Conservation (phyloP, 805 yeast species). For the Jamesozyma spencerorum region DNA sequence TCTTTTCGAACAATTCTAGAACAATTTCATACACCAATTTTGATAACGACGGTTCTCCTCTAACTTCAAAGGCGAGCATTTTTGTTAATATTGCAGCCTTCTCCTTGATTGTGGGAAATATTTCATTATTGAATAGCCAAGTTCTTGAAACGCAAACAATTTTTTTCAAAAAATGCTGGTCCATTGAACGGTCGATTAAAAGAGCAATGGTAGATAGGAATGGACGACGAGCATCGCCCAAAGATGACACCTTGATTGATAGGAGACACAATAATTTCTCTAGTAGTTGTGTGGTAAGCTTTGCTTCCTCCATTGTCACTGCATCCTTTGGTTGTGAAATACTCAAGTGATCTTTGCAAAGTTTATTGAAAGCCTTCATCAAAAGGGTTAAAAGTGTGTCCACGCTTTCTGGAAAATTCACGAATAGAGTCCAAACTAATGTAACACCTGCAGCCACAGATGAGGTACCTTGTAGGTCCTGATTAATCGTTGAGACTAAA, state of each 20-base stretch:
- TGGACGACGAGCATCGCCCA: constrained; percentile 89
- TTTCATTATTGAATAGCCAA: constrained; percentile 85
- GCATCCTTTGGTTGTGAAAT: constrained; percentile 37
- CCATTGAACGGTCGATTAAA: constrained; percentile 78
- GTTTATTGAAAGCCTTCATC: constrained; percentile 80
- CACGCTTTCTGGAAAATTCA: constrained; percentile 60
- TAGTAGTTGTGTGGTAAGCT: constrained; percentile 65
- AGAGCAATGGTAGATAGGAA: constrained; percentile 82
- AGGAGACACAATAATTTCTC: constrained; percentile 71
- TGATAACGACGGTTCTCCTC: constrained; percentile 74
- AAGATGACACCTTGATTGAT: constrained; percentile 68
- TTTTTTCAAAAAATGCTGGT: constrained; percentile 60
- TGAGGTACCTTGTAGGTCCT: constrained; percentile 63
- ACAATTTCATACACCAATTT: constrained; percentile 78
- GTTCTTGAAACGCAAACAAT: constrained; percentile 69
- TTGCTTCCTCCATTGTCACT: constrained; percentile 55
- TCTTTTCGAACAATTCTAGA: constrained; percentile 77
- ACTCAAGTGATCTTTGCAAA: constrained; percentile 79
- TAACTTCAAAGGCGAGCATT: constrained; percentile 84
- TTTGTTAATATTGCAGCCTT: constrained; percentile 89
- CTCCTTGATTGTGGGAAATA: constrained; percentile 91
- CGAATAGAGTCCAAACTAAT: constrained; percentile 70
- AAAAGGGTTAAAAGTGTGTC: constrained; percentile 68
- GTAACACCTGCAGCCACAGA: constrained; percentile 85
- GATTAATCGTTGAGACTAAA: constrained; percentile 61